These are phyloP conservation scores for Phytophthora crassamura DNA, from an alignment of 352 stramenopile species.

Conservation along the genomic window DNA sequence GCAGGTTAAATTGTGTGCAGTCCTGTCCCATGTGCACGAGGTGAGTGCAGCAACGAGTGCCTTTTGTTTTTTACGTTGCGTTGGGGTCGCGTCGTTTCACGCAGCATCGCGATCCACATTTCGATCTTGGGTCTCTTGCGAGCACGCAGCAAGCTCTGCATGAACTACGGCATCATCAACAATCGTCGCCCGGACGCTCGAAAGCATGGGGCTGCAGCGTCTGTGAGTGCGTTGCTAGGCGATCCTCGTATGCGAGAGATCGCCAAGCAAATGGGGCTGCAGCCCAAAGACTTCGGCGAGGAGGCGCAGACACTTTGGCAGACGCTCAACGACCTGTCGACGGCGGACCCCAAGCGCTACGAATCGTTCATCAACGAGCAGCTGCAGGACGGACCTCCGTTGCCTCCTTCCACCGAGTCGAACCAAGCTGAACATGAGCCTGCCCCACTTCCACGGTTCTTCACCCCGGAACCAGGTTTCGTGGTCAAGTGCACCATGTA, in stretches of 20 bases:
- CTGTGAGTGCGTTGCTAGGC: slow-evolving; percentile 48
- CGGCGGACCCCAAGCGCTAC: slow-evolving; percentile 73
- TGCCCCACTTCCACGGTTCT: slow-evolving; percentile 45
- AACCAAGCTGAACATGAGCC: slow-evolving; percentile 12
- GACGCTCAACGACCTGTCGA: slow-evolving; percentile 76
- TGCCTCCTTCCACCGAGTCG: slow-evolving; percentile 11
- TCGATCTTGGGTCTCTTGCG: slow-evolving; percentile 17
- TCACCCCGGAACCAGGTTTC: slow-evolving; percentile 73
- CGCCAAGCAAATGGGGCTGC: slow-evolving; percentile 84
- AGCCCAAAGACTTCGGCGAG: slow-evolving; percentile 66
- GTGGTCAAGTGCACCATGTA: slow-evolving; percentile 80
- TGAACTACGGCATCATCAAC: slow-evolving; percentile 90
- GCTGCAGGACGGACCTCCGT: slow-evolving; percentile 69
- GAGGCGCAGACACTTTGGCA: slow-evolving; percentile 77
- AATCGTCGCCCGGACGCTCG: slow-evolving; percentile 60
- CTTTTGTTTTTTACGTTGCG: not conserved
- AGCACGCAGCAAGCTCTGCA: slow-evolving; percentile 3
- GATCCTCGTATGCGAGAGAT: slow-evolving; percentile 79
- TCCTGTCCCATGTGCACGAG: too few relatives aligned
- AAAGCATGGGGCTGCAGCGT: slow-evolving; percentile 20
- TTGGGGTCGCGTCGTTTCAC: slow-evolving; percentile 28
- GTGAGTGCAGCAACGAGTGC: too few relatives aligned
- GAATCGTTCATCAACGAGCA: slow-evolving; percentile 86
- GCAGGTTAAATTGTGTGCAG: too few relatives aligned
- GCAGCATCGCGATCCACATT: slow-evolving; percentile 8